Evolutionary conservation across 495 filamentous ascomycete genomes (phyloP), one percentile per base, ranked within the genome.

Genomic region (Parathielavia appendiculata): DNA sequence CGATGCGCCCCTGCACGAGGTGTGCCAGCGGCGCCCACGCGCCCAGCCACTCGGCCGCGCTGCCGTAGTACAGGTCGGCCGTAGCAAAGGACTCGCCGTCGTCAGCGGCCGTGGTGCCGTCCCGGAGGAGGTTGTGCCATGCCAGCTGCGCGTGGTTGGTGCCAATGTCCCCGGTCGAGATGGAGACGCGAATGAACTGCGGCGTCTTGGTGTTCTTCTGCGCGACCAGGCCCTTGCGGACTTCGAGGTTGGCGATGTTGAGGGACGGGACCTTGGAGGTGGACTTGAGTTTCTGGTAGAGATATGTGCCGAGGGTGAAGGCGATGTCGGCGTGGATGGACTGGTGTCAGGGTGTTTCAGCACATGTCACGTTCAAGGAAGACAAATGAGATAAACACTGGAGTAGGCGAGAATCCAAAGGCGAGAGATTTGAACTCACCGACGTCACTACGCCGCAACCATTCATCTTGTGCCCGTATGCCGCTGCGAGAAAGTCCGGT

Each of bases 311-410:
- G 36, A 89, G 70, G 0, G 88, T 91, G 55, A 88, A 78, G 10
- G 86, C 87, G 74, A 90, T 89, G 68, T 92, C 89, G 26, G 82
- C 87, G 57, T 90, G 90, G 1, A 91, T 70, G 3, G 85, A 82
- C 77, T 48, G n/a, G n/a, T n/a, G n/a, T n/a, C n/a, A n/a, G n/a
- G n/a, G n/a, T n/a, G n/a, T n/a, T n/a, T n/a, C n/a, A n/a, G n/a
- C n/a, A n/a, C n/a, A n/a, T n/a, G n/a, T n/a, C n/a, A n/a, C n/a
- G n/a, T n/a, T n/a, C n/a, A n/a, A n/a, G n/a, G n/a, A n/a, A n/a
- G n/a, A n/a, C n/a, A n/a, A n/a, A n/a, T n/a, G n/a, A n/a, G n/a
- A n/a, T n/a, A n/a, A n/a, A n/a, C n/a, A n/a, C n/a, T n/a, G n/a
- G n/a, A n/a, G n/a, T n/a, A n/a, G n/a, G n/a, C n/a, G n/a, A n/a